Conservation (phyloP, 345 rosid species). For the Eucalyptus albens region DNA sequence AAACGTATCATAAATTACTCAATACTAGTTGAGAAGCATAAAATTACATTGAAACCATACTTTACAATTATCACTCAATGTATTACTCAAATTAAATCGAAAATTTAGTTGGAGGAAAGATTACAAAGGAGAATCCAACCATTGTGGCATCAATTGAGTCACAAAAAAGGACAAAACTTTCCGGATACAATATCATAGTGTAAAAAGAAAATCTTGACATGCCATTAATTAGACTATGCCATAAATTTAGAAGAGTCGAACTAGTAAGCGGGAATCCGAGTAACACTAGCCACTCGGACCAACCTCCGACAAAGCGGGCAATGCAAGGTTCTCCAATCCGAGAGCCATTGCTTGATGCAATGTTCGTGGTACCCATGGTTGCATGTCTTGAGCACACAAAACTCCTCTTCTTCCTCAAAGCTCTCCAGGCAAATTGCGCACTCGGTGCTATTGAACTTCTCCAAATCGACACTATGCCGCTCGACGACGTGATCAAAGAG, state of each 20-base stretch:
- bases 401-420: not conserved
- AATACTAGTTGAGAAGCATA: no score
- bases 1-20: no score
- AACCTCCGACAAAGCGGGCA: not conserved
- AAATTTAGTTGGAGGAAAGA: not conserved
- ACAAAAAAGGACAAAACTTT: not conserved
- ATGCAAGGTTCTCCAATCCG: not conserved
- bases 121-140: not conserved
- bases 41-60: no score
- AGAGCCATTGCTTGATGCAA: not conserved
- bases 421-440: not conserved
- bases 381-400: not conserved
- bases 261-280: not conserved
- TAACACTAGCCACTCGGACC: not conserved
- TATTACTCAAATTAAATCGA: no score
- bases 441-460: not conserved
- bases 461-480: not conserved
- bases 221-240: not conserved
- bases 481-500: not conserved
- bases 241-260: not conserved
- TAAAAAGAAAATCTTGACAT: not conserved
- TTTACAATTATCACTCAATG: no score
- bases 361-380: not conserved
- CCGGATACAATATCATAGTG: not conserved
- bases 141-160: not conserved